These are phyloP conservation scores for Podaxis pistillaris DNA, from an alignment of 768 basidiomycete genomes.

Conservation along the genomic window DNA sequence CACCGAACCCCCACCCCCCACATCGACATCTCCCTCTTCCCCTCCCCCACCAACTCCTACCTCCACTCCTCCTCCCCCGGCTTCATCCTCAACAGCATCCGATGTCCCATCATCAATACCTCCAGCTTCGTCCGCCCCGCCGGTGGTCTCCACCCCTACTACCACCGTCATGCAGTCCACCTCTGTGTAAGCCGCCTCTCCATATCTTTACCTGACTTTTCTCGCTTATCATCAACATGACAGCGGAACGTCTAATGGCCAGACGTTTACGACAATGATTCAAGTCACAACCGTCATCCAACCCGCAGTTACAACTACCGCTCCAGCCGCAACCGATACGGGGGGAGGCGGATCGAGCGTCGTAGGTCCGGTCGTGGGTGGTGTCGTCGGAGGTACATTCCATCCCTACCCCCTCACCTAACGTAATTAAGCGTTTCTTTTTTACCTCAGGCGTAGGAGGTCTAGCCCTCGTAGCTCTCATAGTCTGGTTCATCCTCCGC, in stretches of 20 bases:
- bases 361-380: slow-evolving; percentile 48
- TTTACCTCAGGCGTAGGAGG: slow-evolving; percentile 27
- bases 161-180: not conserved
- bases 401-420: not conserved
- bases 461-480: slow-evolving; percentile 21
- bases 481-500: slow-evolving; percentile 26
- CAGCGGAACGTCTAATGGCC: slow-evolving; percentile 25
- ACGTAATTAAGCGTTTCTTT: slow-evolving; percentile 3
- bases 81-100: not conserved
- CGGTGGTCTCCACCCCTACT: not conserved
- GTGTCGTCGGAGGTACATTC: slow-evolving; percentile 45
- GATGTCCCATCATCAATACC: not conserved
- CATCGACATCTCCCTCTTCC: not conserved
- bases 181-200: slow-evolving; percentile 6
- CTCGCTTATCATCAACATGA: not conserved
- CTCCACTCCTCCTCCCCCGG: not conserved
- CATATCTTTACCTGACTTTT: not conserved
- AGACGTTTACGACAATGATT: slow-evolving; percentile 26
- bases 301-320: slow-evolving; percentile 22
- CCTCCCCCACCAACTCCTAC: not conserved
- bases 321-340: not conserved
- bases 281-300: slow-evolving; percentile 25
- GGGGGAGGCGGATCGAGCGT: slow-evolving; percentile 16
- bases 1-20: not conserved
- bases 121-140: not conserved